Percentiles rank a stretch among this genome's conserved stretches.
These are phyloP conservation scores for Trametes meyenii DNA, from an alignment of 768 basidiomycete genomes.

Conservation along the genomic window DNA sequence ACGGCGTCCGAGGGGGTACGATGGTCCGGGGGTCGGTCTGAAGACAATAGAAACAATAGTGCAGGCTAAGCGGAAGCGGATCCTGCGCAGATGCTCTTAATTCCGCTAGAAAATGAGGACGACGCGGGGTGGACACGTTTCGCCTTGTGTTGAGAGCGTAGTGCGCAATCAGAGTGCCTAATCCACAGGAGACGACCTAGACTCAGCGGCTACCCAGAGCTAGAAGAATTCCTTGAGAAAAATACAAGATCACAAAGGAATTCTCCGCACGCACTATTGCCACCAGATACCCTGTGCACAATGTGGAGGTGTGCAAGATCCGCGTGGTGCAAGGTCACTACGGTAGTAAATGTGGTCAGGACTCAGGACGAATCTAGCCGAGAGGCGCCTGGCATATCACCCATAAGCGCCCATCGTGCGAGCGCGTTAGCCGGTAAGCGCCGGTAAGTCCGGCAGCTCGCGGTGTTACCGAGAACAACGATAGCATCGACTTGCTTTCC, in stretches of 20 bases:
- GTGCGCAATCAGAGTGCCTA: not conserved
- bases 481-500: conserved; percentile 6
- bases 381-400: not conserved
- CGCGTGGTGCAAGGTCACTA: no score
- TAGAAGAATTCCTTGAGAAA: no score
- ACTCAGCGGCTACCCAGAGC: not conserved
- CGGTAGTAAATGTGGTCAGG: no score
- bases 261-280: no score
- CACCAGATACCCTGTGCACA: no score
- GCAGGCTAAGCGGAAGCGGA: not conserved
- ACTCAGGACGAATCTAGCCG: no score
- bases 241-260: no score
- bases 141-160: conserved; percentile 2
- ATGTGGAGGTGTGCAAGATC: no score
- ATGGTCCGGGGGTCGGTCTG: not conserved
- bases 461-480: conserved; percentile 8
- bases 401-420: conserved; percentile 5
- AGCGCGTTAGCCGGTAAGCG: not conserved
- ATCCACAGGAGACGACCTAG: not conserved
- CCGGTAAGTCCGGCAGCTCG: not conserved
- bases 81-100: not conserved
- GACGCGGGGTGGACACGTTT: conserved; percentile 7
- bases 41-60: conserved; percentile 4
- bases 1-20: not conserved
- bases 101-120: not conserved